A percentile compares a stretch with the other conserved stretches of the same genome.
Conservation (phyloP, 106 monocot genomes). For the Narthecium ossifragum region DNA sequence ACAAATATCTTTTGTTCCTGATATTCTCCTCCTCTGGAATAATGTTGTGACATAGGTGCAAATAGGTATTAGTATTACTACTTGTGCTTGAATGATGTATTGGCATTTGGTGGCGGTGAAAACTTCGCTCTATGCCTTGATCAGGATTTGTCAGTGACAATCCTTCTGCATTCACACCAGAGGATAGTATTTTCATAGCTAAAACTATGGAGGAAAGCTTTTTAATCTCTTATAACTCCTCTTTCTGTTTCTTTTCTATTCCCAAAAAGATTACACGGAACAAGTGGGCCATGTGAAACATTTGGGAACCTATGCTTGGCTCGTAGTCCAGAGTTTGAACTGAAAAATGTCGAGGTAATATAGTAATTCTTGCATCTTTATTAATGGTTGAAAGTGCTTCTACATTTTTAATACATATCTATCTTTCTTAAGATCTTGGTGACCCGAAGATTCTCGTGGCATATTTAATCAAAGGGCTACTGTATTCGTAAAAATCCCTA, state of each 20-base stretch:
- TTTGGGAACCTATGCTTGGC: conserved; percentile 93
- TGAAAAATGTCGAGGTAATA: conserved; percentile 96
- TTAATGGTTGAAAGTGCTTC: no score
- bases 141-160: conserved; percentile 78
- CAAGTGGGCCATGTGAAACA: conserved; percentile 77
- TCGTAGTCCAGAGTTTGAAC: conserved; percentile 75
- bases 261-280: conserved; percentile 67
- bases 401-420: no score
- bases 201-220: no score
- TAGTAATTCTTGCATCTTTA: no score
- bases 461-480: no score
- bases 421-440: no score
- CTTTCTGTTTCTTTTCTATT: conserved; percentile 1
- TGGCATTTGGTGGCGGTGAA: conserved; percentile 92
- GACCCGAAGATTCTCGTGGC: no score
- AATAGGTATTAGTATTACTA: conserved; percentile 96
- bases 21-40: no score
- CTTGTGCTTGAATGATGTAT: conserved; percentile 69
- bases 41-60: conserved; percentile 51
- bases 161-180: background rate
- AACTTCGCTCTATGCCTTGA: conserved; percentile 75
- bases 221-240: no score
- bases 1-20: background rate
- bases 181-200: no score
- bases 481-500: no score